Conservation (phyloP, 345 rosid genomes). For the Draba incana region DNA sequence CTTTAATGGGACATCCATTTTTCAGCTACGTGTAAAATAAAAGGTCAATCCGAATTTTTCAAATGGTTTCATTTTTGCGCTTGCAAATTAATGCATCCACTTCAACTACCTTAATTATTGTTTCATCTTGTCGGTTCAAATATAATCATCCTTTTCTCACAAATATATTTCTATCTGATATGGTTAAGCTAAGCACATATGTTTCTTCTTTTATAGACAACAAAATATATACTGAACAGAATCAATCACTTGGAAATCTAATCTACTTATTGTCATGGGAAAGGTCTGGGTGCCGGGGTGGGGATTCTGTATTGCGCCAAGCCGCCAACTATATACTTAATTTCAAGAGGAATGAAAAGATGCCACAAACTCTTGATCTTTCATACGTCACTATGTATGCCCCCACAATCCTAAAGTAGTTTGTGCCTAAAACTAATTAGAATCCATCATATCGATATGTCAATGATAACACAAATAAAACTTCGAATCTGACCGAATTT, state of each 20-base stretch:
- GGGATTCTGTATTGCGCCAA: constrained; percentile 28
- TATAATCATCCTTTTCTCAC: not conserved
- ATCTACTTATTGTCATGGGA: constrained; percentile 16
- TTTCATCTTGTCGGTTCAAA: not conserved
- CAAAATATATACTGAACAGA: not conserved
- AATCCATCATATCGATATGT: constrained; percentile 2
- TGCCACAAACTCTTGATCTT: constrained; percentile 30
- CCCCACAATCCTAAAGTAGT: constrained; percentile 11
- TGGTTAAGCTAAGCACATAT: constrained; percentile 12
- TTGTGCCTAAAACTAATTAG: not conserved
- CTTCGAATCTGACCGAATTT: not conserved
- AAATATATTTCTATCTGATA: not conserved
- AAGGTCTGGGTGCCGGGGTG: constrained; percentile 17
- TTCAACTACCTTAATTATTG: not conserved
- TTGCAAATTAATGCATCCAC: too few species aligned
- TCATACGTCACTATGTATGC: not conserved
- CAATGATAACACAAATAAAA: not conserved
- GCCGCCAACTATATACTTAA: constrained; percentile 23
- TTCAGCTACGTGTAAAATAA: too few species aligned
- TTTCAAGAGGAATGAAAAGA: constrained; percentile 25
- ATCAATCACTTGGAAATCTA: constrained; percentile 23
- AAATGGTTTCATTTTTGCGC: too few species aligned
- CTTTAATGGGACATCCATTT: too few species aligned
- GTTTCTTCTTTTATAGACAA: not conserved
- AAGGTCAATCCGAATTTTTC: too few species aligned